Percentiles rank a stretch among this genome's conserved stretches.
Conservation (phyloP, 495 filamentous ascomycete genomes). For the Hypoxylon intermedium region DNA sequence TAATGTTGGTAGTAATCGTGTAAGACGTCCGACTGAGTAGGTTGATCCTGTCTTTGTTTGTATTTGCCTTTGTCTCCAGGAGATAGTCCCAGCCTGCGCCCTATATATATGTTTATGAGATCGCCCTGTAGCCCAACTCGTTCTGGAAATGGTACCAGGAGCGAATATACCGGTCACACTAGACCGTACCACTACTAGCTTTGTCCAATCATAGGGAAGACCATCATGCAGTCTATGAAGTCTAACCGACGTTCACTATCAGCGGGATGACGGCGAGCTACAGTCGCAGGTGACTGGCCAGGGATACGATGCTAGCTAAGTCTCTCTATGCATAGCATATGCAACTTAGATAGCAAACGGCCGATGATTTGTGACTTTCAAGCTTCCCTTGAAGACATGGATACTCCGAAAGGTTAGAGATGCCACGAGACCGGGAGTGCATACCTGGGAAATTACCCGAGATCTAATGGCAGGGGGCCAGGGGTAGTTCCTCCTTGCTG, state of each 20-base stretch:
- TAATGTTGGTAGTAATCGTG: not conserved
- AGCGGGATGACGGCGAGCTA: slow-evolving; percentile 9
- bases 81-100: not conserved
- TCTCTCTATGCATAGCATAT: slow-evolving; percentile 2
- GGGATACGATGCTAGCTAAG: not conserved
- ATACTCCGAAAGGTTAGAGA: not conserved
- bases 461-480: slow-evolving; percentile 12
- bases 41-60: not conserved
- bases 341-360: slow-evolving; percentile 10
- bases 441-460: slow-evolving; percentile 11
- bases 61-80: slow-evolving; percentile 9
- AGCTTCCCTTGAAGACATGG: slow-evolving; percentile 2
- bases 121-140: slow-evolving; percentile 5
- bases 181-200: slow-evolving; percentile 17
- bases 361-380: slow-evolving; percentile 5
- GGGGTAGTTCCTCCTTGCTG: too few relatives aligned
- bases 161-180: slow-evolving; percentile 6
- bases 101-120: slow-evolving; percentile 14
- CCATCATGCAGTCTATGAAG: slow-evolving; percentile 13
- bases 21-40: not conserved
- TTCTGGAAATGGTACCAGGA: not conserved
- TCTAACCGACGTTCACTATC: slow-evolving; percentile 7
- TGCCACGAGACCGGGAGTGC: slow-evolving; percentile 2
- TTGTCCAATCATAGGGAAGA: slow-evolving; percentile 22
- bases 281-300: slow-evolving; percentile 1